Evolutionary conservation across 306 rosid species (phyloP).

Genomic region (Cucurbita pepo): DNA sequence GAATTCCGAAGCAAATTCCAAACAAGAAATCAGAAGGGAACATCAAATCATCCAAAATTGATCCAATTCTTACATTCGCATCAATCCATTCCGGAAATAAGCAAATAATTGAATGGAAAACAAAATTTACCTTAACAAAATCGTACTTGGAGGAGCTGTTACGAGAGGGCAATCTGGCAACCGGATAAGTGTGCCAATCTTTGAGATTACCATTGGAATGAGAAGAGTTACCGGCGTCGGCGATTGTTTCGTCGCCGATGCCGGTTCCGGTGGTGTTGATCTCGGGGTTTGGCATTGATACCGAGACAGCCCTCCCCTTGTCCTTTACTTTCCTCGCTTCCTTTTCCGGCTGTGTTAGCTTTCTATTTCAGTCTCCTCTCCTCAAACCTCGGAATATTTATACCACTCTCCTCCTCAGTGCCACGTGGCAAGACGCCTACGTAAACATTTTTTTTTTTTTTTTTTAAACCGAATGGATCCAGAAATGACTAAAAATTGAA

Average conservation of each 20-base stretch:
- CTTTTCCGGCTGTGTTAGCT: background rate
- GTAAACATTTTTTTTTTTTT: too few species aligned
- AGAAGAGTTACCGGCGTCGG: conserved; percentile 7
- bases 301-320: conserved; percentile 8
- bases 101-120: background rate
- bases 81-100: background rate
- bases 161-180: conserved; percentile 48
- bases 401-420: background rate
- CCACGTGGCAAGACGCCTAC: background rate
- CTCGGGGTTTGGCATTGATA: conserved; percentile 8
- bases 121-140: conserved; percentile 56
- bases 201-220: conserved; percentile 1
- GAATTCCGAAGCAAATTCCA: background rate
- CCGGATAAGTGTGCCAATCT: conserved; percentile 20
- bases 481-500: too few species aligned
- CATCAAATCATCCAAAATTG: background rate
- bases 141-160: conserved; percentile 91
- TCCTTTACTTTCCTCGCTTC: background rate
- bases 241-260: conserved; percentile 27
- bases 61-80: background rate
- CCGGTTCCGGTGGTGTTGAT: conserved; percentile 13
- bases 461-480: too few species aligned
- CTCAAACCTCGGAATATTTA: background rate
- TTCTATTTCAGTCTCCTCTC: background rate
- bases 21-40: background rate